phyloP scores from a whole-genome alignment of 2,329 filamentous ascomycete species.

The Ilyonectria robusta region DNA sequence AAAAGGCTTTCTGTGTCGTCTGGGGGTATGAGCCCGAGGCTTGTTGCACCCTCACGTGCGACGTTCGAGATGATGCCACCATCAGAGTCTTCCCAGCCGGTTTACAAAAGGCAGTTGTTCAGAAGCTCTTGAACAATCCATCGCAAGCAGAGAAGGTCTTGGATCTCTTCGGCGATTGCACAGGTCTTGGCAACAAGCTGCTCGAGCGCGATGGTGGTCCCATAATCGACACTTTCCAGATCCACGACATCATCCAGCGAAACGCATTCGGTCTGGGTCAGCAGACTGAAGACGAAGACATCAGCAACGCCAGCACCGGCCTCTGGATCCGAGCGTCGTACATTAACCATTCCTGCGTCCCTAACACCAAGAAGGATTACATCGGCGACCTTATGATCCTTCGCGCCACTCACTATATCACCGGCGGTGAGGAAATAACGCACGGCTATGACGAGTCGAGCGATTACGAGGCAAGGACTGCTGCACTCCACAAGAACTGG shows the following conservation, averaged over 20 bases:
- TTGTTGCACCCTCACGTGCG: slow-evolving; percentile 34
- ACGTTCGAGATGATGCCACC: slow-evolving; percentile 44
- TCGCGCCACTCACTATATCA: slow-evolving; percentile 52
- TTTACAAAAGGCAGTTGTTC: no score
- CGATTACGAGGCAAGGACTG: slow-evolving; percentile 43
- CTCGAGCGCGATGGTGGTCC: slow-evolving; percentile 46
- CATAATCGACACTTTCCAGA: slow-evolving; percentile 49
- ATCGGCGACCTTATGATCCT: slow-evolving; percentile 59
- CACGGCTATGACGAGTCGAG: slow-evolving; percentile 50
- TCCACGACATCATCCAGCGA: slow-evolving; percentile 52
- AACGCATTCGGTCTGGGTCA: slow-evolving; percentile 52
- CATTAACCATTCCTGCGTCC: slow-evolving; percentile 59
- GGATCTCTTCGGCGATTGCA: slow-evolving; percentile 47
- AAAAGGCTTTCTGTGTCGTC: no score
- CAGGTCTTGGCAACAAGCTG: slow-evolving; percentile 36
- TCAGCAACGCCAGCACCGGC: slow-evolving; percentile 53
- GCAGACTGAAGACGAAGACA: slow-evolving; percentile 47
- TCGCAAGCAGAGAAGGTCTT: slow-evolving; percentile 42
- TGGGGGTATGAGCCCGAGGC: no score
- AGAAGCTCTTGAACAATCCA: slow-evolving; percentile 48
- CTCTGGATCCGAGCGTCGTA: slow-evolving; percentile 58
- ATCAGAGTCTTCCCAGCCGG: slow-evolving; percentile 50
- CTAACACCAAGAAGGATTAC: slow-evolving; percentile 55
- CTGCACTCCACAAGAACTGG: slow-evolving; percentile 50
- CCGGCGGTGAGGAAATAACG: slow-evolving; percentile 52